phyloP scores from a whole-genome alignment of 2,329 filamentous ascomycete genomes.

The Orbilia oligospora region DNA sequence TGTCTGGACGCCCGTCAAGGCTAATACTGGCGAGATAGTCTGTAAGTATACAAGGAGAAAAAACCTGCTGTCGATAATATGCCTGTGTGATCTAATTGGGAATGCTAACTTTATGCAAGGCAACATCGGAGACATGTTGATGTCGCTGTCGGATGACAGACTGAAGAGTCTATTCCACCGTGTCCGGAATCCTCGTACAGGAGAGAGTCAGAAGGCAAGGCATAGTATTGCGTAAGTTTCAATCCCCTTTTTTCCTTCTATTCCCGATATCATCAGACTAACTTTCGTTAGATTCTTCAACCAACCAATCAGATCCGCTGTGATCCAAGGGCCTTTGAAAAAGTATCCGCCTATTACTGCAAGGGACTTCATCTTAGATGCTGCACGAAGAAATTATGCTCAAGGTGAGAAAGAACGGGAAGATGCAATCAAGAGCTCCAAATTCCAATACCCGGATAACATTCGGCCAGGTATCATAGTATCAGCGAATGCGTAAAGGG shows the following conservation, averaged over 20 bases:
- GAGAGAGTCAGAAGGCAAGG: conserved; percentile 73
- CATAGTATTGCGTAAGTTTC: conserved; percentile 73
- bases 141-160: conserved; percentile 77
- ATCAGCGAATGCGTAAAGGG: conserved; percentile 50
- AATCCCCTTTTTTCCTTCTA: conserved; percentile 4
- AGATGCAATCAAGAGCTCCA: conserved; percentile 53
- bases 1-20: conserved; percentile 76
- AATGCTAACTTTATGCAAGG: conserved; percentile 52
- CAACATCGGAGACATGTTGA: conserved; percentile 74
- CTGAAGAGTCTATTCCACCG: conserved; percentile 78
- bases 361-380: conserved; percentile 73
- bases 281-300: conserved; percentile 71
- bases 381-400: conserved; percentile 72
- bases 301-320: conserved; percentile 73
- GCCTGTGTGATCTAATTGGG: conserved; percentile 14
- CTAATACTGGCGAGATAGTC: conserved; percentile 72
- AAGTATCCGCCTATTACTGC: conserved; percentile 76
- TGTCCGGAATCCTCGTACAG: conserved; percentile 71
- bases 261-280: background rate
- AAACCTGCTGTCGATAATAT: background rate
- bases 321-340: conserved; percentile 74
- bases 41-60: conserved; percentile 67
- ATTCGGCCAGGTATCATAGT: conserved; percentile 51
- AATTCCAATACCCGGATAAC: conserved; percentile 58
- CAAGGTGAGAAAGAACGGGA: conserved; percentile 59